Base-by-base conservation (phyloP, 768 basidiomycete species). In the Porphyrellus cyaneotinctus region DNA sequence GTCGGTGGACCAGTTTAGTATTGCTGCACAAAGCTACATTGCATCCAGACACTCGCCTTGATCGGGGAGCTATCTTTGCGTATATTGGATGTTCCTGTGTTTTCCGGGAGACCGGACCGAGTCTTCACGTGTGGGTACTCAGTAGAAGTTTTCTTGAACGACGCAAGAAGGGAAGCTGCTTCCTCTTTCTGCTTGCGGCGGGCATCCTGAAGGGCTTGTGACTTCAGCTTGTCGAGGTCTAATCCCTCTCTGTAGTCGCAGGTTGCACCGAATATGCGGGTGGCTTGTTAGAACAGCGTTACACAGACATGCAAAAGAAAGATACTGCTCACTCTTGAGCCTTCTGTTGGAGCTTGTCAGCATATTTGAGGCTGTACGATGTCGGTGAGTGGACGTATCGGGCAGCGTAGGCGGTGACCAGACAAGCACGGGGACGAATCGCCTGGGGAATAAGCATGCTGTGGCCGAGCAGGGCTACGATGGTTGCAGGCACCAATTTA, bases 41-140 rank as follows among this genome's bases (percentile, higher is more conserved):
- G 20, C 22, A 32, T 31, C 20, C 24, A 26, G 15, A 47, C 11
- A 66, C 75, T 51, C 61, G 78, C 84, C 75, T 82, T 86, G 47
- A 88, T 70, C 8, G 87, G 87, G 15, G 85, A 81, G 49, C 79
- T 79, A 61, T 88, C 87, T 59, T 78, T 84, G 35, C 85, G 79
- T 26, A 58, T 54, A 20, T 43, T 58, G 22, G 49, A 54, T 37
- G 26, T 36, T 39, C 46, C 43, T 33, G 64, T 18, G 32, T 46
- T 28, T 30, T 55, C 32, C 2, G 24, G 13, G 28, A 52, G 35
- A 53, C 38, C 39, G 8, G 56, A 24, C 20, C 38, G 39, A 36
- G 58, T 47, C 31, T 54, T 61, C 15, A 23, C 33, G 20, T 43
- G 43, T 35, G 54, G 48, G 39, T 28, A 52, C 35, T 44, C 54